Evolutionary conservation across 2,329 filamentous ascomycete species (phyloP).

Genomic region (Aspergillus texensis): DNA sequence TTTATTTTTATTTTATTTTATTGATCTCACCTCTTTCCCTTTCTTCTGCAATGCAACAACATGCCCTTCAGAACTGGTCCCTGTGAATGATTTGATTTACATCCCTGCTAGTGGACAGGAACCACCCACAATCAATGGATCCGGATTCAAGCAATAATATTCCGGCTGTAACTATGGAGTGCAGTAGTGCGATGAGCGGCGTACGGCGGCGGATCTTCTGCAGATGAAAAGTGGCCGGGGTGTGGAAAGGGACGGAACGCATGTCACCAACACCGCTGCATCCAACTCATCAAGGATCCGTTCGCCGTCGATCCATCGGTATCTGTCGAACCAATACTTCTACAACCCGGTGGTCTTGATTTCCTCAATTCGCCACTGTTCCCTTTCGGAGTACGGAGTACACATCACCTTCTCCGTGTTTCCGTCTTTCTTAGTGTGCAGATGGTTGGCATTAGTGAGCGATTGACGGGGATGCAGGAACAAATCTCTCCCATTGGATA

Average conservation of each 20-base stretch:
- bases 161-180: conserved; percentile 8
- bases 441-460: neutral
- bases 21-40: neutral
- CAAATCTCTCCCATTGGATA: neutral
- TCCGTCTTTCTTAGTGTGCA: neutral
- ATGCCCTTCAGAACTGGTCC: neutral
- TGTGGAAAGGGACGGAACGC: conserved; percentile 8
- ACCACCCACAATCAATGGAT: neutral
- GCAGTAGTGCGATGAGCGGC: conserved; percentile 8
- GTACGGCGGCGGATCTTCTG: conserved; percentile 21
- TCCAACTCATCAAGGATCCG: conserved; percentile 12
- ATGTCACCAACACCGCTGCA: conserved; percentile 16
- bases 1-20: neutral
- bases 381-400: conserved; percentile 4
- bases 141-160: conserved; percentile 6
- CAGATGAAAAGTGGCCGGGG: conserved; percentile 20
- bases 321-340: neutral
- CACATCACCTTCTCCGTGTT: neutral
- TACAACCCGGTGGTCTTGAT: neutral
- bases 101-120: conserved; percentile 1
- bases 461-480: neutral
- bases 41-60: conserved; percentile 12
- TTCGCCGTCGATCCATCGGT: conserved; percentile 15
- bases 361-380: conserved; percentile 5
- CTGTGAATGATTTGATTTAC: neutral